Base-by-base conservation (phyloP, 176 grass and related monocot genomes). In the Puya raimondii region DNA sequence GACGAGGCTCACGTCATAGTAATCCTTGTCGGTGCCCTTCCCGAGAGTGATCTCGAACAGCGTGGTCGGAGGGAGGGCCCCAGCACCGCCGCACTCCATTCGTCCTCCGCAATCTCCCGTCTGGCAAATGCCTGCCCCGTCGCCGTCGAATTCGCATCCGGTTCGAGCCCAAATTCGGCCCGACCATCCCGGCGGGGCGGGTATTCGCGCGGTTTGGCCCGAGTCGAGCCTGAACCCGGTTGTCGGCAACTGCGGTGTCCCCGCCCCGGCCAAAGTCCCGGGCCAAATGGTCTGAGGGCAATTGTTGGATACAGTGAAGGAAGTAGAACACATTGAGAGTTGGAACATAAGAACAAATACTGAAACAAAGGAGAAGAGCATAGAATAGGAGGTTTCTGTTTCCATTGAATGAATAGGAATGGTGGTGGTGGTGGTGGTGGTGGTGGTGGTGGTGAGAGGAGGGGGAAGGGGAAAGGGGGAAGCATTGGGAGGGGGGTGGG, bases 41-140 rank as follows among this genome's bases (percentile, higher is more conserved):
- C 79, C 86, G 47, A 96, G 76, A 11, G 89, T 96, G 74, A 96
- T 78, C 79, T 96, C 93, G 75, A 96, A 96, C 64, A 96, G 74
- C 14, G 86, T 96, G 50, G 86, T 81, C 0, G 89, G 93, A 13
- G 89, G 93, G 4, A 78, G 63, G 0, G 79, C 81, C 47, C 86
- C 93, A 10, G 76, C 16, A 29, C 93, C 93, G 1, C 64, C 53
- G 50, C 93, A 92, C 71, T 89, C 78, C 50, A 97, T 6, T 2
- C 74, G 81, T 2, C 89, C 81, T 1, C 89, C 84, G 20, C 86
- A 92, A 61, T 96, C 89, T 0, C 93, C 93, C 1, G 89, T 97
- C 79, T 90, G 84, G 81, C 93, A 97, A 11, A 74, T 56, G 50
- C 89, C 90, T 0, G 26, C 68, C 33, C 83, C 89, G 0, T 64